Evolutionary conservation across 2,329 filamentous ascomycete genomes (phyloP).

Genomic region (Hymenoscyphus infarciens): DNA sequence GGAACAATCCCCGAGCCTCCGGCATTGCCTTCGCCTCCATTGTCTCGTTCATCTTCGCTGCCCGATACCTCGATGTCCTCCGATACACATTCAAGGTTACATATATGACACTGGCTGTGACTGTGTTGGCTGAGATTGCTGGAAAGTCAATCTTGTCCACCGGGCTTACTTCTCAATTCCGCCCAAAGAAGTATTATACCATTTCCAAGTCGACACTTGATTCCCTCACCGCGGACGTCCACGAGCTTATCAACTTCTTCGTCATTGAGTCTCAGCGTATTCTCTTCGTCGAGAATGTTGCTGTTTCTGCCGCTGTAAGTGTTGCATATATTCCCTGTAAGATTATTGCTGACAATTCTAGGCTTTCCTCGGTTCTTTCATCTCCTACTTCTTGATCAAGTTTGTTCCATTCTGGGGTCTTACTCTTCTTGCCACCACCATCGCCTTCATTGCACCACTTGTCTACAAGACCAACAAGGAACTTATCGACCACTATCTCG

Average conservation of each 20-base stretch:
- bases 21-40: slow-evolving; percentile 59
- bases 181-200: slow-evolving; percentile 65
- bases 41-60: slow-evolving; percentile 57
- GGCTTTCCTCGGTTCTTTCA: slow-evolving; percentile 58
- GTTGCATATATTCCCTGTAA: neutral
- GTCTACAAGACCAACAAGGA: slow-evolving; percentile 67
- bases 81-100: slow-evolving; percentile 64
- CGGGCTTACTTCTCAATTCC: slow-evolving; percentile 61
- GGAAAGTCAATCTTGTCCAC: slow-evolving; percentile 60
- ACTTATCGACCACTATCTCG: slow-evolving; percentile 61
- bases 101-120: slow-evolving; percentile 58
- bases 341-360: slow-evolving; percentile 34
- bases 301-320: slow-evolving; percentile 57
- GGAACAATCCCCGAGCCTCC: slow-evolving; percentile 65
- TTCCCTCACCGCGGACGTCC: slow-evolving; percentile 57
- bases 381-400: slow-evolving; percentile 67
- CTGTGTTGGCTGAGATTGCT: slow-evolving; percentile 56
- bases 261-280: slow-evolving; percentile 67
- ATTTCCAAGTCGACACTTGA: slow-evolving; percentile 61
- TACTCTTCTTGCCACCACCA: slow-evolving; percentile 55
- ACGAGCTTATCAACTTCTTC: slow-evolving; percentile 70
- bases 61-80: slow-evolving; percentile 62
- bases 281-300: slow-evolving; percentile 64
- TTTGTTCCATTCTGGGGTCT: slow-evolving; percentile 68
- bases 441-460: slow-evolving; percentile 59